Percentiles rank a stretch among this genome's conserved stretches.
Conservation (phyloP, 805 yeast species). For the Candida koratica region DNA sequence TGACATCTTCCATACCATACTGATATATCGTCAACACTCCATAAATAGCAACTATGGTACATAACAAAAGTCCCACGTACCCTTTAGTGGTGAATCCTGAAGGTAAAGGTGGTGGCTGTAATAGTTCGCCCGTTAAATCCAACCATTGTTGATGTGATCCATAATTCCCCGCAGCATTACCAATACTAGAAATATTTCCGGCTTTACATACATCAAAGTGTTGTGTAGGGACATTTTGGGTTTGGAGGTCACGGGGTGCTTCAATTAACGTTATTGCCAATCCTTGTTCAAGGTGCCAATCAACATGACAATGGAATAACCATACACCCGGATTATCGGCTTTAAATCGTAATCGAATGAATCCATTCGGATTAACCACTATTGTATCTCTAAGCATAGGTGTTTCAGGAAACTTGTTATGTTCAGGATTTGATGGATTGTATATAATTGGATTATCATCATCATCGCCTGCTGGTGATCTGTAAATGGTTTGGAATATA, state of each 20-base stretch:
- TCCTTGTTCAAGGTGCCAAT: constrained; percentile 97
- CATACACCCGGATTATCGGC: constrained; percentile 98
- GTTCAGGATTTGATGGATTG: constrained; percentile 26
- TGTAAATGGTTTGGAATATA: constrained; percentile 73
- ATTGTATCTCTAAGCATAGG: constrained; percentile 86
- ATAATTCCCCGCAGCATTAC: constrained; percentile 64
- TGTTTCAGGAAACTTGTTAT: constrained; percentile 51
- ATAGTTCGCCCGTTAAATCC: constrained; percentile 55
- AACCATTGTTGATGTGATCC: constrained; percentile 52
- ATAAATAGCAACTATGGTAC: constrained; percentile 52
- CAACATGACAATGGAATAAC: constrained; percentile 98
- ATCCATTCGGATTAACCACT: constrained; percentile 77
- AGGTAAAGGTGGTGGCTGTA: constrained; percentile 62
- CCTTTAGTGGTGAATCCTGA: constrained; percentile 69
- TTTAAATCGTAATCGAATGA: constrained; percentile 78
- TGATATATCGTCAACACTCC: constrained; percentile 58
- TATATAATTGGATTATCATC: constrained; percentile 51
- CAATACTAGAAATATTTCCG: constrained; percentile 44
- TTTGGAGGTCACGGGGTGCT: constrained; percentile 70
- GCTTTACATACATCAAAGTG: constrained; percentile 49
- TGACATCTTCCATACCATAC: constrained; percentile 64
- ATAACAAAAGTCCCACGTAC: constrained; percentile 55
- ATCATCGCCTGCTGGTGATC: constrained; percentile 60
- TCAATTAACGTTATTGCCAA: constrained; percentile 77
- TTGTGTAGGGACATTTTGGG: constrained; percentile 38